Evolutionary conservation across 2,329 filamentous ascomycete species (phyloP).

Genomic region (Nectriaceae sp.): DNA sequence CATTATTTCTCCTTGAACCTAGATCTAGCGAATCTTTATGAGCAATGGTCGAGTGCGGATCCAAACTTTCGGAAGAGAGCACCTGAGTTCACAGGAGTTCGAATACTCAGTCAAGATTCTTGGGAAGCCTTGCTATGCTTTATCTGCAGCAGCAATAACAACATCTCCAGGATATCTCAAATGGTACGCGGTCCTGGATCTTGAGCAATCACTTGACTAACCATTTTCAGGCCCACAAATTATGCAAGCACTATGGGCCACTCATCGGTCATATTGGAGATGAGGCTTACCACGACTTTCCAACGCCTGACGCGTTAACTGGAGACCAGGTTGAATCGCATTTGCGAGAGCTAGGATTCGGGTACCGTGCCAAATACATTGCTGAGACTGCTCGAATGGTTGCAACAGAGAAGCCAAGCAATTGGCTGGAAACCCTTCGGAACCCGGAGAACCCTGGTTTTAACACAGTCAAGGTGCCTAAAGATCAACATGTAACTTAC

Average conservation of each 20-base stretch:
- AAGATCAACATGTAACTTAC: constrained; percentile 63
- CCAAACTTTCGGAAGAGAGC: constrained; percentile 88
- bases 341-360: constrained; percentile 83
- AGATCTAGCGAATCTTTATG: constrained; percentile 76
- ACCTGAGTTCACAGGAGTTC: constrained; percentile 83
- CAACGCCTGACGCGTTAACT: constrained; percentile 71
- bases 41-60: constrained; percentile 84
- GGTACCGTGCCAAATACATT: constrained; percentile 92
- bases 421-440: constrained; percentile 76
- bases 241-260: constrained; percentile 83
- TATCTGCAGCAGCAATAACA: constrained; percentile 99
- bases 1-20: constrained; percentile 86
- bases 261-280: constrained; percentile 71
- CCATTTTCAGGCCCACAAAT: constrained; percentile 69
- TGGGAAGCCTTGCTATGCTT: constrained; percentile 95
- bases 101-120: constrained; percentile 90
- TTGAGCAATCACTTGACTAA: not conserved
- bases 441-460: constrained; percentile 74
- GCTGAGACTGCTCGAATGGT: constrained; percentile 81
- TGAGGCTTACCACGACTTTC: constrained; percentile 84
- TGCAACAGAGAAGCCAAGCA: constrained; percentile 62
- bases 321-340: constrained; percentile 75
- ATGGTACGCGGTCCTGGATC: constrained; percentile 62
- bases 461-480: constrained; percentile 44
- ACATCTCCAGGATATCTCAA: constrained; percentile 90